Evolutionary conservation across 192 early-diverging fungal species (phyloP), one percentile per base, ranked within the genome.

Genomic region (Coemansia sp.): DNA sequence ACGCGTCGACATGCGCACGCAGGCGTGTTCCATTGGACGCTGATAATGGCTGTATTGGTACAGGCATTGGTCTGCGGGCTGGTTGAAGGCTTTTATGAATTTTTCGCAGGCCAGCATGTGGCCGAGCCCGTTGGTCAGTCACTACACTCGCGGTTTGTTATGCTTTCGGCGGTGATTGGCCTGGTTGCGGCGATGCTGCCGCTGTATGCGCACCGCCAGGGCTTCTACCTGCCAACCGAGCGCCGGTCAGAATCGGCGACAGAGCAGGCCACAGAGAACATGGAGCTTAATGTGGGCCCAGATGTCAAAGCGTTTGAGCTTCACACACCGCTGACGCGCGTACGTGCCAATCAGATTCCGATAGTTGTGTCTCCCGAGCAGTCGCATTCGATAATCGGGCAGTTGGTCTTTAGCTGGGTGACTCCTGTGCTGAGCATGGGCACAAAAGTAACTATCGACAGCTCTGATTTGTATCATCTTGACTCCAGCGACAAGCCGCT

Each of bases 401-500:
- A 45, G 21, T 59, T 80, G 51, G 38, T 55, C 7, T 93, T 90
- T 64, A 54, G 66, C 39, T 89, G 88, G 84, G 72, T 88, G 17
- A 89, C 85, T 61, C 72, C 83, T 8, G 63, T 94, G 5, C 78
- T 94, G 63, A 69, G 83, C 2, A 68, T 84, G 17, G 89, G 83
- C 38, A 83, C 81, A 39, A 66, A 64, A 23, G 49, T 75, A n/a
- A 69, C 82, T 2, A 80, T 94, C 9, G 79, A 79, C 23, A 67
- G 83, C 35, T 66, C 82, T 39, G 89, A 94, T 49, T 67, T 94
- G 27, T 85, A 84, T 52, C 73, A 85, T 22, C 74, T 94, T 38
- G 67, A 76, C 14, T 14, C 68, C 6, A 47, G 51, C 22, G 87
- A 92, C 62, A 75, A 69, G 43, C 85, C 88, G 15, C 70, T 78